A percentile compares a stretch with the other conserved stretches of the same genome.
phyloP scores from a whole-genome alignment of 768 basidiomycete genomes.

The Termitomyces sp. region DNA sequence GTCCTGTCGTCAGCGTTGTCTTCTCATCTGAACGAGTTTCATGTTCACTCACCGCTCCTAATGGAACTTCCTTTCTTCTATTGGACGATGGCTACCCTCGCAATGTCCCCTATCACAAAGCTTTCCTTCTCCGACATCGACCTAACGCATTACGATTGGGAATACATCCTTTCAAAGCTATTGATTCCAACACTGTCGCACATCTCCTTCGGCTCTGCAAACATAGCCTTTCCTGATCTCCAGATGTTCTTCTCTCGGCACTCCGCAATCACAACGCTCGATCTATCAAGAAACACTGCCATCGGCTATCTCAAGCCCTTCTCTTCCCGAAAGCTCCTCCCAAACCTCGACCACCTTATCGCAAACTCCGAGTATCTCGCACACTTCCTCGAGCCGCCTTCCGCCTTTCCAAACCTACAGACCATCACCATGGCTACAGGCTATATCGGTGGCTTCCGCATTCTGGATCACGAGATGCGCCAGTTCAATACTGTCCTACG shows the following conservation, averaged over 20 bases:
- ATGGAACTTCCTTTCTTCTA: constrained; percentile 16
- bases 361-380: constrained; percentile 12
- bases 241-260: constrained; percentile 21
- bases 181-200: constrained; percentile 14
- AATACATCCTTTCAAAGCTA: constrained; percentile 19
- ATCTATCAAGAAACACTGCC: constrained; percentile 13
- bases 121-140: constrained; percentile 17
- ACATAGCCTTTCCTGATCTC: constrained; percentile 21
- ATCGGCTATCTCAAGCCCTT: constrained; percentile 10
- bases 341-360: constrained; percentile 10
- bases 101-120: constrained; percentile 16
- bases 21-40: constrained; percentile 7
- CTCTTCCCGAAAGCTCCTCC: constrained; percentile 11
- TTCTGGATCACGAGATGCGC: background rate
- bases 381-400: constrained; percentile 12
- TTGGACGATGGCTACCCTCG: constrained; percentile 18
- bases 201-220: constrained; percentile 15
- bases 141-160: constrained; percentile 18
- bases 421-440: constrained; percentile 6
- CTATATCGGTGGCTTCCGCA: background rate
- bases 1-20: background rate
- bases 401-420: constrained; percentile 7
- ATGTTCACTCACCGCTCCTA: constrained; percentile 11
- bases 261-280: constrained; percentile 19
- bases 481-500: constrained; percentile 4